These are phyloP conservation scores for Zelopaecilomyces penicillatus DNA, from an alignment of 2,329 filamentous ascomycete genomes.

Conservation along the genomic window DNA sequence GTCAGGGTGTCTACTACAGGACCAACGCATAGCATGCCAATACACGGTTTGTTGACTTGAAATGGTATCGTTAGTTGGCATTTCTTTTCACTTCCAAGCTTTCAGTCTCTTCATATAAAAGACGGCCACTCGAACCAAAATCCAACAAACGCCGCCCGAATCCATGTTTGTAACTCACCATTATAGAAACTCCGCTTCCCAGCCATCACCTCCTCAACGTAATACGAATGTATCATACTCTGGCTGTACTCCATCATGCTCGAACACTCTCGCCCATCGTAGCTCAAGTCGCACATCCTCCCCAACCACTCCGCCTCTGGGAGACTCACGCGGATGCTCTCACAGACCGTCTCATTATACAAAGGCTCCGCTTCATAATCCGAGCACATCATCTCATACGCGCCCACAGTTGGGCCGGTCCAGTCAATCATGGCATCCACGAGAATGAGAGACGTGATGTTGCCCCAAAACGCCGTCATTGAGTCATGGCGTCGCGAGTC, in stretches of 20 bases:
- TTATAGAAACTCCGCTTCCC: conserved; percentile 36
- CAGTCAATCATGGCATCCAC: conserved; percentile 11
- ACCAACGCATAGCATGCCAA: too few relatives aligned
- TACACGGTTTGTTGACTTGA: too few relatives aligned
- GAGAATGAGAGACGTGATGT: conserved; percentile 51
- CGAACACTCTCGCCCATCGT: conserved; percentile 74
- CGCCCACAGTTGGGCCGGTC: conserved; percentile 3
- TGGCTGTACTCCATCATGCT: conserved; percentile 24
- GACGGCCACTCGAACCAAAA: background rate
- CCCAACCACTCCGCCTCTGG: conserved; percentile 35
- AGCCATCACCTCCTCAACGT: conserved; percentile 26
- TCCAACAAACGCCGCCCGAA: background rate
- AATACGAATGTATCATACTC: conserved; percentile 30
- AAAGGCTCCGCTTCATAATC: conserved; percentile 5
- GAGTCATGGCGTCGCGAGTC: conserved; percentile 7
- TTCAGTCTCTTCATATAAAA: too few relatives aligned
- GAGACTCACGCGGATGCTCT: conserved; percentile 27
- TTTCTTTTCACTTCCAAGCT: too few relatives aligned
- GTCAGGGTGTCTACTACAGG: conserved; percentile 12
- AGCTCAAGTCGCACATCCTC: conserved; percentile 70
- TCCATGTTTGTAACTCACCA: conserved; percentile 21
- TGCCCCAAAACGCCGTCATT: conserved; percentile 33
- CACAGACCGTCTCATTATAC: conserved; percentile 13
- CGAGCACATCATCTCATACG: conserved; percentile 12
- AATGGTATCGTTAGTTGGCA: too few relatives aligned